phyloP scores from a whole-genome alignment of 1,284 basidiomycete species.

The Boletus sp. region DNA sequence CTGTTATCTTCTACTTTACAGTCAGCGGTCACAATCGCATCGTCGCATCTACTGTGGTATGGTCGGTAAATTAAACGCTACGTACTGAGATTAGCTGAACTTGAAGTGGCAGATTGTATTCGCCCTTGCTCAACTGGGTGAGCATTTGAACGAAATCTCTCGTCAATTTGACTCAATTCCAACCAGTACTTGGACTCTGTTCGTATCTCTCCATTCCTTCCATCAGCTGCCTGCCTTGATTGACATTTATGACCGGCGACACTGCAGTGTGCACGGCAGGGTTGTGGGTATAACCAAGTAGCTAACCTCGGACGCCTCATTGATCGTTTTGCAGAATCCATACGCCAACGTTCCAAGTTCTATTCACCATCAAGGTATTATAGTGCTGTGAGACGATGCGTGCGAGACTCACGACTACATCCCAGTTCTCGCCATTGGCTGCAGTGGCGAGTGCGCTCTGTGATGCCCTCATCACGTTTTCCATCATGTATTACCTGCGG shows the following conservation, averaged over 20 bases:
- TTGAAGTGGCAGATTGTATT: constrained; percentile 5
- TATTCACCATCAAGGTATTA: constrained; percentile 10
- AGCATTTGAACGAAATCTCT: neutral
- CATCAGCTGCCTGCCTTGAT: neutral
- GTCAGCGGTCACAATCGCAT: constrained; percentile 22
- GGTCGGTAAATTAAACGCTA: neutral
- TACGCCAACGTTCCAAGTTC: constrained; percentile 7
- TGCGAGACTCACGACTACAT: neutral
- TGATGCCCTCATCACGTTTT: constrained; percentile 20
- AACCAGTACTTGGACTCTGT: constrained; percentile 19
- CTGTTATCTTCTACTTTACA: neutral
- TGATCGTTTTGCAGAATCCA: constrained; percentile 7
- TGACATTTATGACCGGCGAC: neutral
- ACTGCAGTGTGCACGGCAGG: constrained; percentile 5
- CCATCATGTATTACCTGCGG: constrained; percentile 23
- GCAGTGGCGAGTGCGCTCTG: constrained; percentile 18
- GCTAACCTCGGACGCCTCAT: no score
- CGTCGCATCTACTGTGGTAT: constrained; percentile 20
- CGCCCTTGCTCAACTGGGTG: constrained; percentile 16
- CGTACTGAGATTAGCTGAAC: neutral
- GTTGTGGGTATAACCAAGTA: constrained; percentile 6
- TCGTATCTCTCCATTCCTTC: constrained; percentile 4
- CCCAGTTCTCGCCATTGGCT: constrained; percentile 8
- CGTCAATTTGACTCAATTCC: neutral
- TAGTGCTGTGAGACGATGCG: neutral